Evolutionary conservation across 2,329 filamentous ascomycete species (phyloP).

Genomic region (Botryosphaeria dothidea): DNA sequence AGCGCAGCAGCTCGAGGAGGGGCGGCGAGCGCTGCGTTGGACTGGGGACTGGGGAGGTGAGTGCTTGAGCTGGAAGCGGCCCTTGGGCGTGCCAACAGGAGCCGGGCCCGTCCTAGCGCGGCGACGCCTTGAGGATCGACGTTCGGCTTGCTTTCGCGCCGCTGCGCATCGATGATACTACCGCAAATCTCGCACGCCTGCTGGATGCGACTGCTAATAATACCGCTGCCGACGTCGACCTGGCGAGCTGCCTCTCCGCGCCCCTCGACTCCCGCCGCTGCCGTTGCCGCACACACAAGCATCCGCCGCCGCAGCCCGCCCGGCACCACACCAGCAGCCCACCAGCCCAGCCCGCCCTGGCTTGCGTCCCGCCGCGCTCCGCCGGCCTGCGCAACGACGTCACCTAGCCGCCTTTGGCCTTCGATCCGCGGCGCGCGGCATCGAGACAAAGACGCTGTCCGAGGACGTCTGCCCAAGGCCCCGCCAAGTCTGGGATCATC

Average conservation of each 20-base stretch:
- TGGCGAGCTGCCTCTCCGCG: background rate
- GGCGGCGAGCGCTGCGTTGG: constrained; percentile 3
- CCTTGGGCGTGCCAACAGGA: background rate
- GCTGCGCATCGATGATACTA: constrained; percentile 2
- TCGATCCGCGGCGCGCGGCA: background rate
- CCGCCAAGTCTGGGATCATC: background rate
- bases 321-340: background rate
- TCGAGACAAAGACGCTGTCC: background rate
- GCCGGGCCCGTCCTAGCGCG: background rate
- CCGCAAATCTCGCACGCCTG: background rate
- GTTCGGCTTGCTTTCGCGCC: background rate
- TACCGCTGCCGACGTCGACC: background rate
- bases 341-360: background rate
- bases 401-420: background rate
- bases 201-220: background rate
- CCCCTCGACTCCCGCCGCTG: background rate
- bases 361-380: constrained; percentile 6
- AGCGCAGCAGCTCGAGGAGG: background rate
- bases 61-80: constrained; percentile 4
- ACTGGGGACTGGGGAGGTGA: background rate
- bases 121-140: constrained; percentile 3
- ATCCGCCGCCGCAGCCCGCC: background rate
- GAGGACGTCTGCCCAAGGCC: constrained; percentile 1
- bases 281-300: background rate
- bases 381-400: constrained; percentile 2